Conservation (phyloP, 176 grass and related monocot genomes). For the Aegilops tauschii region DNA sequence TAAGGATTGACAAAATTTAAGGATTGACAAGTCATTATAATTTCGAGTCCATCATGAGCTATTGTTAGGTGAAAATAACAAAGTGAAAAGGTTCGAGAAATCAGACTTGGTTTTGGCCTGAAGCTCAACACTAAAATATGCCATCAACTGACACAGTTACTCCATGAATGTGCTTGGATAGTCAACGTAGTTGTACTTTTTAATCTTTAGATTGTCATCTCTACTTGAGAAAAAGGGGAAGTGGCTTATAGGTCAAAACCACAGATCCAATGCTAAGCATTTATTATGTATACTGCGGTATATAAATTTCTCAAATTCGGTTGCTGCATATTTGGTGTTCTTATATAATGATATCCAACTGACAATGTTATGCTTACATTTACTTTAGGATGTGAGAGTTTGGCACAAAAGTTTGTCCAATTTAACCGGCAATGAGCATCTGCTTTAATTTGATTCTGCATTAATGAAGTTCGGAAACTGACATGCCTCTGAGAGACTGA, state of each 20-base stretch:
- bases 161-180: neutral
- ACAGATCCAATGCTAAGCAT: neutral
- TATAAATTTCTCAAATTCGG: neutral
- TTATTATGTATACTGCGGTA: neutral
- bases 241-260: neutral
- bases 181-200: neutral
- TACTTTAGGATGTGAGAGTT: neutral
- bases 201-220: neutral
- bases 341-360: neutral
- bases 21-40: neutral
- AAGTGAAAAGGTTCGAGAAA: neutral
- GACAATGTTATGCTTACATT: neutral
- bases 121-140: neutral
- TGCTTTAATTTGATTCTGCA: neutral
- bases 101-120: neutral
- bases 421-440: neutral
- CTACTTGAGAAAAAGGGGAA: neutral
- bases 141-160: neutral
- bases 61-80: neutral
- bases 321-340: neutral
- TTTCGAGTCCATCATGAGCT: neutral
- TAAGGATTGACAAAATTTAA: neutral
- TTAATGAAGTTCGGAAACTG: neutral
- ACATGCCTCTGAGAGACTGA: neutral
- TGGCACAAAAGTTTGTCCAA: neutral